Evolutionary conservation across 108 stramenopile genomes (phyloP), one percentile per base, ranked within the genome.

Genomic region (Chaetoceros tenuissimus): DNA sequence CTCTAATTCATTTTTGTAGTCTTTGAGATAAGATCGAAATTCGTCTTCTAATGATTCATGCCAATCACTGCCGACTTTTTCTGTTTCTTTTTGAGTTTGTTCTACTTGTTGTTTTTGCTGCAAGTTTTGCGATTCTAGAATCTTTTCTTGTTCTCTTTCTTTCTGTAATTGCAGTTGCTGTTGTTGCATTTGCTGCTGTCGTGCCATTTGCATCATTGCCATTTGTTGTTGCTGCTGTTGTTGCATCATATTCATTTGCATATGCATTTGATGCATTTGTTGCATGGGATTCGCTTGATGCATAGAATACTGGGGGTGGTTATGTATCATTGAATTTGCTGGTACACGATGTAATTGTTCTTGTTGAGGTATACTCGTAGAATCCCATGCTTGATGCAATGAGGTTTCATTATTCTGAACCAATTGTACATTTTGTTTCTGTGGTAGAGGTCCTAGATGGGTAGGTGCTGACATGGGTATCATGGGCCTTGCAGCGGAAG

Each of bases 401-500:
- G n/a, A n/a, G n/a, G n/a, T n/a, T n/a, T n/a, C n/a, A n/a, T n/a
- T n/a, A n/a, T n/a, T n/a, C n/a, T n/a, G n/a, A n/a, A n/a, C n/a
- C n/a, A n/a, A n/a, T n/a, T n/a, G n/a, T n/a, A n/a, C n/a, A n/a
- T n/a, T n/a, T n/a, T n/a, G n/a, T n/a, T n/a, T n/a, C n/a, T n/a
- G n/a, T n/a, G n/a, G n/a, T 29, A 66, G 72, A 10, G 67, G 13
- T 1, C 51, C 53, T 50, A 69, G 49, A 31, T 61, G 72, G 27
- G 60, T 66, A 48, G 70, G 72, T 30, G 79, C 59, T 13, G 60
- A 57, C 50, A 71, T 20, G 17, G 81, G 77, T 81, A 89, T 89
- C 44, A 74, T 30, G 8, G 43, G 55, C 1, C 31, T 46, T 17
- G 44, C 40, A n/a, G 29, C 40, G 25, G 18, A 43, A 24, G 51